phyloP scores from a whole-genome alignment of 2,329 filamentous ascomycete genomes.

The Paecilomyces sp. region DNA sequence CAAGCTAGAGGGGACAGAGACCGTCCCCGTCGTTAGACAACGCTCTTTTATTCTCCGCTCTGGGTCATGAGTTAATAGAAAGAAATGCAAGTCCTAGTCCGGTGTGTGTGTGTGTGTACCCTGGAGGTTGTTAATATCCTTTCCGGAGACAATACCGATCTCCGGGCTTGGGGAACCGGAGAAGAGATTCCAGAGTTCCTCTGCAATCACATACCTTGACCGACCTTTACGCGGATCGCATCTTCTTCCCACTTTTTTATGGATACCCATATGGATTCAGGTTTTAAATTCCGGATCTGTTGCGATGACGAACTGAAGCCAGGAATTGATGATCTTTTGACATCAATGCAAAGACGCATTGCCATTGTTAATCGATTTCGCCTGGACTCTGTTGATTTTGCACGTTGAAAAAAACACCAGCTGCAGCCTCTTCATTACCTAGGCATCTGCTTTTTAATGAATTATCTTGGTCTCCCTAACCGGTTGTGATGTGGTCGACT shows the following conservation, averaged over 20 bases:
- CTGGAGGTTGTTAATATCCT: neutral
- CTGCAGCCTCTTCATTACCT: neutral
- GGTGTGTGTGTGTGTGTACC: neutral
- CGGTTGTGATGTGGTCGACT: conserved; percentile 6
- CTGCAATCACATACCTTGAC: conserved; percentile 1
- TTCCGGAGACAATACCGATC: neutral
- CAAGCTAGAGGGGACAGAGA: conserved; percentile 28
- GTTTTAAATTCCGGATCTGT: neutral
- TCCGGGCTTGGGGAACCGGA: neutral
- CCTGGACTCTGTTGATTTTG: neutral
- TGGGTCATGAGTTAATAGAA: neutral
- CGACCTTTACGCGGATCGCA: conserved; percentile 2
- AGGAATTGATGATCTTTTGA: neutral
- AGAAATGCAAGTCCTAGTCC: neutral
- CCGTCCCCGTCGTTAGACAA: conserved; percentile 28
- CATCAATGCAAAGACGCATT: neutral
- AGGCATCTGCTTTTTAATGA: neutral
- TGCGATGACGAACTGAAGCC: neutral
- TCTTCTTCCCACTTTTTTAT: neutral
- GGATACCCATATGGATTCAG: conserved; percentile 1
- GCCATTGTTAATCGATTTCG: neutral
- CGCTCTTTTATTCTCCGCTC: neutral
- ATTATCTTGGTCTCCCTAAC: neutral
- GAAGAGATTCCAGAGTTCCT: neutral
- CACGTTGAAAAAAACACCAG: neutral